Conservation (phyloP, 2,329 filamentous ascomycete species). For the Zymoseptoria crescenta region DNA sequence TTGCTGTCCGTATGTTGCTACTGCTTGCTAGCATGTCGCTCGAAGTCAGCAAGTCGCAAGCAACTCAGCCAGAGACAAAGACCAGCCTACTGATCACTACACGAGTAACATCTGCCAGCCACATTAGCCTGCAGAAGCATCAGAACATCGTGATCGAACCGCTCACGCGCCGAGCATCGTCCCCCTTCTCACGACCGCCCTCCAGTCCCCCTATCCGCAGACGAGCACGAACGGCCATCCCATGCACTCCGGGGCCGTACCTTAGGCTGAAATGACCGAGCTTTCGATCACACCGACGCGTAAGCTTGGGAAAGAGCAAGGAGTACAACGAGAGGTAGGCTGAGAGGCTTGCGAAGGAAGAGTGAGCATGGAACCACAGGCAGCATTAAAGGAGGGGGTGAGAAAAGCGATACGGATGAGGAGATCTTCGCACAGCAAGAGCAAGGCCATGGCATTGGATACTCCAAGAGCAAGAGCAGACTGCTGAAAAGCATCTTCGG, state of each 20-base stretch:
- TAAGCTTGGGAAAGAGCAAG: not conserved
- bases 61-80: not conserved
- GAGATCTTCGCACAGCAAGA: too few relatives aligned
- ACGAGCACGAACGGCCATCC: not conserved
- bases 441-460: not conserved
- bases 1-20: too few relatives aligned
- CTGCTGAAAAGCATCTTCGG: too few relatives aligned
- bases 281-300: not conserved
- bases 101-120: not conserved
- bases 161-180: not conserved
- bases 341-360: not conserved
- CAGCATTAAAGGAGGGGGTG: too few relatives aligned
- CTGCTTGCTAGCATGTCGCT: too few relatives aligned
- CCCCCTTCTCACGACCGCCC: not conserved
- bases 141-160: not conserved
- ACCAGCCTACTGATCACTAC: not conserved
- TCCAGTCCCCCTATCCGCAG: not conserved
- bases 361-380: too few relatives aligned
- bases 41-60: not conserved
- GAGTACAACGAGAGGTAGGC: not conserved
- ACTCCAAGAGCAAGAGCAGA: not conserved
- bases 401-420: not conserved
- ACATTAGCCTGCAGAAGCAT: not conserved
- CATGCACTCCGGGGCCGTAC: not conserved
- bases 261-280: not conserved